These are phyloP conservation scores for Sclerotinia minor DNA, from an alignment of 2,329 filamentous ascomycete species.

Conservation along the genomic window DNA sequence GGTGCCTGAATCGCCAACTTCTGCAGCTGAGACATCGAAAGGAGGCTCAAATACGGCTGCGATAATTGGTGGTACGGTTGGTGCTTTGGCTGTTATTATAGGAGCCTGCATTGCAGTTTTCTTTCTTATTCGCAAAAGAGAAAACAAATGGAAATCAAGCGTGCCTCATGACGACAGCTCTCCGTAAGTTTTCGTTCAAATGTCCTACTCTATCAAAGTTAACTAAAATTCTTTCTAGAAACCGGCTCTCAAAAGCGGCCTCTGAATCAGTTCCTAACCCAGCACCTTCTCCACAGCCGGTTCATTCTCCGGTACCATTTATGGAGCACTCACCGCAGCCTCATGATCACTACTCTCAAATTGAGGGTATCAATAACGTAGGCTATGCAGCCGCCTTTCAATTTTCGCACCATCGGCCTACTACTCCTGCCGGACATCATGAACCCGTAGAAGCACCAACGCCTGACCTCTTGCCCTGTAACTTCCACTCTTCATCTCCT, in stretches of 20 bases:
- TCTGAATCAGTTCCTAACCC: slow-evolving; percentile 18
- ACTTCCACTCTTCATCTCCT: slow-evolving; percentile 8
- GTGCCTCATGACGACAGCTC: not conserved
- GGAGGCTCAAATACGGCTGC: slow-evolving; percentile 12
- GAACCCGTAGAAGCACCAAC: slow-evolving; percentile 17
- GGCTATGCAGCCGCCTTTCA: slow-evolving; percentile 18
- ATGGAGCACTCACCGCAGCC: not conserved
- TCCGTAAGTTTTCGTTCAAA: not conserved
- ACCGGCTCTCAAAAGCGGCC: not conserved
- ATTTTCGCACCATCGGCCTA: slow-evolving; percentile 12
- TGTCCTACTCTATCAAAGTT: not conserved
- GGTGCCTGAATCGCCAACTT: slow-evolving; percentile 4
- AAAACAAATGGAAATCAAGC: not conserved
- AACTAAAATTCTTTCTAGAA: slow-evolving; percentile 3
- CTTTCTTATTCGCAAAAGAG: slow-evolving; percentile 8
- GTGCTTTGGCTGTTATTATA: slow-evolving; percentile 5
- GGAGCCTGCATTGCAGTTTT: slow-evolving; percentile 1
- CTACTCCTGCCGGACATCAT: slow-evolving; percentile 6
- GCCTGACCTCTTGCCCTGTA: slow-evolving; percentile 3
- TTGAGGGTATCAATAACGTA: slow-evolving; percentile 1
- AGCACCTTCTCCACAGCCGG: slow-evolving; percentile 1
- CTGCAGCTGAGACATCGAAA: not conserved
- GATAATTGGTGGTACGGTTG: slow-evolving; percentile 19
- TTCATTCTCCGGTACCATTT: not conserved
- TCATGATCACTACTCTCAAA: slow-evolving; percentile 15